Evolutionary conservation across 768 basidiomycete species (phyloP), one percentile per base, ranked within the genome.

Genomic region (Rhizopogon sp.): DNA sequence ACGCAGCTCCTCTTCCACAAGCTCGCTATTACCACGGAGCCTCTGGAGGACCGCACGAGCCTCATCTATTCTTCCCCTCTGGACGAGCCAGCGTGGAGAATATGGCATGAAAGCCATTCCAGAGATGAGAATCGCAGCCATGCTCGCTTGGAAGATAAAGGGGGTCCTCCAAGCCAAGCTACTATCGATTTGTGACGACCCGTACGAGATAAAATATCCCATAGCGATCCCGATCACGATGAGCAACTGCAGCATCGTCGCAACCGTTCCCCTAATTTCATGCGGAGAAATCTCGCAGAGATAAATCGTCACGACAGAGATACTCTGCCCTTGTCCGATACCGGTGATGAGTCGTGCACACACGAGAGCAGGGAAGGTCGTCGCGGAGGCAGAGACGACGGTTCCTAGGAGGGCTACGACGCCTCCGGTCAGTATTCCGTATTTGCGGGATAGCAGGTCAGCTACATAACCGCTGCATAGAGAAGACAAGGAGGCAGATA

Each of bases 271-370:
- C 31, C 78, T 72, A 11, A 75, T 68, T 37, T 66, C 61, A 8
- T 70, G 62, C 2, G 77, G 76, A n/a, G 76, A 70, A 20, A 76
- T 74, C 58, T 79, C 76, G 53, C 70, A 69, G 1, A 69, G 63
- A 51, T 74, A 74, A 33, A 72, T 70, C 1, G 74, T 76, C 50
- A 73, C 67, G 6, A 75, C 70, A 1, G 74, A 74, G 42, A 77
- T 66, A 58, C 76, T 76, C 11, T 79, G 63, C 13, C 78, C 78
- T 58, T 79, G 72, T n/a, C 75, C 76, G 1, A 74, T 57, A 0
- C 79, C 80, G 1, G 77, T 73, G 44, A 80, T 63, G 17, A 76
- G 71, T 10, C 79, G 67, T 1, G 75, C 80, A 25, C 75, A 64
- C 29, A 80, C 69, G 29, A 82, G 64, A 54, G 72, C 62, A 11